Evolutionary conservation across 2,329 filamentous ascomycete species (phyloP), one percentile per base, ranked within the genome.

Genomic region (Penicillium sp.): DNA sequence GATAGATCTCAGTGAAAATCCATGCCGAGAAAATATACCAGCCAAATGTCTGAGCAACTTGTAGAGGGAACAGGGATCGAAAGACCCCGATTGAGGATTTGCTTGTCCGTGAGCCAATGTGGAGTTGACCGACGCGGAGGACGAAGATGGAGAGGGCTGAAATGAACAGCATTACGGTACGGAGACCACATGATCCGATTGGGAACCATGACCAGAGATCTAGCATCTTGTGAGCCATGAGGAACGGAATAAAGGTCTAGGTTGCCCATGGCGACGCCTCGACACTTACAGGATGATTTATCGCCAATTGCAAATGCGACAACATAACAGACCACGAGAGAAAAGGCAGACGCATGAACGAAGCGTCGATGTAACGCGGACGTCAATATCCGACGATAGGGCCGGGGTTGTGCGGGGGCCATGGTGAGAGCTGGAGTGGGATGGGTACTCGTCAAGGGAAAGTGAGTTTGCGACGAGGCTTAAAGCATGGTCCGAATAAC

Each of bases 201-300:
- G 92, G 92, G 62, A 96, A 91, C 89, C 90, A 93, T 65, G 87
- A 80, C 92, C 91, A 96, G 57, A 96, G 77, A 47, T 86, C 90
- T 93, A 37, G 13, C 4, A 3, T 21, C 5, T 19, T 23, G 29
- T 53, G 36, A 48, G 48, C 28, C 28, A 21, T 45, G 26, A 31
- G 5, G 9, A 6, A 29, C 42, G 6, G 19, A 16, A 18, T 10
- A 33, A 13, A 13, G 45, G 18, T 9, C 4, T n/a, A 49, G 46
- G 19, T 44, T 40, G 46, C 42, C 42, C 42, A n/a, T 9, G n/a
- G 29, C 14, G 46, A 45, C 34, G 45, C 33, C 37, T 34, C 24
- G 34, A 33, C n/a, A 79, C 87, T 71, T 72, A 92, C 90, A 81
- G 42, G 87, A 87, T 63, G 82, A 81, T 79, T 86, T 90, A 59